Evolutionary conservation across 2,329 filamentous ascomycete genomes (phyloP), one percentile per base, ranked within the genome.

Genomic region (Clonostachys byssicola): DNA sequence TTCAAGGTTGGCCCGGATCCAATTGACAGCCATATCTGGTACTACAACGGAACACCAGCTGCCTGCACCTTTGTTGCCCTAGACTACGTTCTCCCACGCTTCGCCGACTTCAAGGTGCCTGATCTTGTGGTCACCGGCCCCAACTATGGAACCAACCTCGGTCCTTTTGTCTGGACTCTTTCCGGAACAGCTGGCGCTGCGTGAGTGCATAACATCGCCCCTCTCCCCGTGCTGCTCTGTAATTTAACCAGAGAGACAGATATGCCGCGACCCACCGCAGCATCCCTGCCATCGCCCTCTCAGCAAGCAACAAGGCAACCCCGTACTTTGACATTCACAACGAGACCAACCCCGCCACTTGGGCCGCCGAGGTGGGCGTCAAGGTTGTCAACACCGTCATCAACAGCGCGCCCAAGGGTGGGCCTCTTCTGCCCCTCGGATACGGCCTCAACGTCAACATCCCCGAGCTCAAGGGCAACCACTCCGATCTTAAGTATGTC

Each of bases 31-130:
- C 69, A 78, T 50, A 78, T 83, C 52, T 82, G 75, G 75, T 81
- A 82, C 56, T 83, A 81, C 61, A 78, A 81, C 46, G 78, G 78
- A 18, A 83, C 78, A 0, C 76, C 79, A 0, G 75, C 75, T 0
- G 72, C 77, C 0, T 77, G 74, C 53, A 77, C 75, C 2, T 75
- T 80, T 48, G 74, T 82, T 6, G 77, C 71, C 3, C 67, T 81
- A 6, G 77, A 81, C 62, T 79, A 75, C 41, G 73, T 82, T 9
- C 64, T 81, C 14, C 77, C 77, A 2, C 62, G 57, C 13, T 75
- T 70, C 55, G 69, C 67, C 51, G 65, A 73, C 54, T 71, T 75
- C 54, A 64, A 58, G n/a, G 66, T 67, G 3, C 75, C 75, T 1
- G 78, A 83, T 46, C 66, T 82, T 4, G 67, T 81, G 17, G 57